These are phyloP conservation scores for Candolleomyces eurysporus DNA, from an alignment of 768 basidiomycete species.

Conservation along the genomic window DNA sequence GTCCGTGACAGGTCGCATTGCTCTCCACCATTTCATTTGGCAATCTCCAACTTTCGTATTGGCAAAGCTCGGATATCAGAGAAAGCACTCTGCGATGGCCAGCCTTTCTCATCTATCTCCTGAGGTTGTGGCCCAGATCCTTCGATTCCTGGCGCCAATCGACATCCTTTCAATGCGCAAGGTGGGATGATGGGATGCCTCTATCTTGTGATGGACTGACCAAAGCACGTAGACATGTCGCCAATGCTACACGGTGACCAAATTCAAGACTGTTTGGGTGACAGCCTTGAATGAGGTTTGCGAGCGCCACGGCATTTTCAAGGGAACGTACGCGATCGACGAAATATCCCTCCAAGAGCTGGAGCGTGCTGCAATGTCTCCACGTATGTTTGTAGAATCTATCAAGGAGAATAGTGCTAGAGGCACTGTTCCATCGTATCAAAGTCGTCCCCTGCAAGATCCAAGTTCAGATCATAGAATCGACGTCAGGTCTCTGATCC, in stretches of 20 bases:
- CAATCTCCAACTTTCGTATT: not conserved
- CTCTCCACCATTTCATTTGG: not conserved
- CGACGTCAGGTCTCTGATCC: not conserved
- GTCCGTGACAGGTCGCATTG: no score
- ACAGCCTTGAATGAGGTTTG: no score
- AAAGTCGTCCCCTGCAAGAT: not conserved
- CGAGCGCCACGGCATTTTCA: no score
- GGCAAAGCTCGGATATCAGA: not conserved
- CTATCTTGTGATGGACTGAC: no score
- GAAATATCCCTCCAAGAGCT: not conserved
- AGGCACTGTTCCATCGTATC: not conserved
- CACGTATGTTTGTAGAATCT: not conserved
- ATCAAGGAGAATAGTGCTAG: not conserved
- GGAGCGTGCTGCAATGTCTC: not conserved
- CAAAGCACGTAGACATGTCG: no score
- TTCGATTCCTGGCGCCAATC: not conserved
- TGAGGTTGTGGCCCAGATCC: not conserved
- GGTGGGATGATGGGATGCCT: not conserved
- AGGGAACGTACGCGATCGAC: no score
- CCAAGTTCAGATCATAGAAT: not conserved
- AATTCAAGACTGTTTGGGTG: no score
- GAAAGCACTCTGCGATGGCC: not conserved
- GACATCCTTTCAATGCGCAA: not conserved
- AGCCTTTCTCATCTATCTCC: not conserved
- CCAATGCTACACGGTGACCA: no score